These are phyloP conservation scores for Sporobolomyces roseus DNA, from an alignment of 768 basidiomycete species.

Conservation along the genomic window DNA sequence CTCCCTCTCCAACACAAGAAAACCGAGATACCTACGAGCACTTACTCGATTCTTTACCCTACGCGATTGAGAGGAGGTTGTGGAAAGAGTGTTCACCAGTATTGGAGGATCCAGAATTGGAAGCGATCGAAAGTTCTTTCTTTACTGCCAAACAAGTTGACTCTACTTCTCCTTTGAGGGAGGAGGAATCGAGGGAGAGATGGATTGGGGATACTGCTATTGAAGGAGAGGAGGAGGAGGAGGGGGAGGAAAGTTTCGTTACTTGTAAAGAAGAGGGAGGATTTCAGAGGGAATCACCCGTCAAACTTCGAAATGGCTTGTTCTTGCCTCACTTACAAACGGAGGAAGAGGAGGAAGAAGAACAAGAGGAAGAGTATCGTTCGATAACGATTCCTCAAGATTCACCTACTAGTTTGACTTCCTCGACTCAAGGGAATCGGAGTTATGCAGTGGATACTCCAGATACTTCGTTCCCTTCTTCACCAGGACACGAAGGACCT, in stretches of 20 bases:
- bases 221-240: neutral
- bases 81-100: neutral
- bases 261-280: neutral
- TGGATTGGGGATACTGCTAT: too few species aligned
- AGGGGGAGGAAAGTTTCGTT: constrained; percentile 1
- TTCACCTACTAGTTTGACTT: too few species aligned
- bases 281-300: too few species aligned
- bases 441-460: neutral
- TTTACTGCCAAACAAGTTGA: too few species aligned
- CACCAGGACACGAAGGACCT: neutral
- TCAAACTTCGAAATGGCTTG: too few species aligned
- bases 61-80: too few species aligned
- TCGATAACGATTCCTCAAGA: neutral
- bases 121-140: too few species aligned
- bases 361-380: too few species aligned
- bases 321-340: neutral
- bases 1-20: too few species aligned
- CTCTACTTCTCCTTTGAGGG: neutral
- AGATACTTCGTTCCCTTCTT: constrained; percentile 9
- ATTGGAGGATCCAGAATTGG: neutral
- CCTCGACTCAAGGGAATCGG: too few species aligned
- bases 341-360: neutral
- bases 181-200: neutral
- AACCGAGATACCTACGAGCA: too few species aligned
- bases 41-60: too few species aligned